Evolutionary conservation across 176 grass and related monocot species (phyloP).

Genomic region (Hyparrhenia diplandra): DNA sequence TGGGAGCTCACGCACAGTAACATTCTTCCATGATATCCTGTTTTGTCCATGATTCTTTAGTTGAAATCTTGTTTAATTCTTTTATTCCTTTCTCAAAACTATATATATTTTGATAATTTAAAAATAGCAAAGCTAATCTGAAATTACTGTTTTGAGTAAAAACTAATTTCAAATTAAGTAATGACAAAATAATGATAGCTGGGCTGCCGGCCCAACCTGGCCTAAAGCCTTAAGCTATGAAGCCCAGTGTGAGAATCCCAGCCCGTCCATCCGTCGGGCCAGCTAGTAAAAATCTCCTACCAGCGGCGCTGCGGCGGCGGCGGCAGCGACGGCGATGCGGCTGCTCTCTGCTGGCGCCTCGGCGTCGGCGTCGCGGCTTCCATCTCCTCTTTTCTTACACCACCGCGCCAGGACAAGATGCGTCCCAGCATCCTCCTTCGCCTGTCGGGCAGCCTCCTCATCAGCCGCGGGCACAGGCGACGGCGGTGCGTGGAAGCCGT

Average conservation of each 20-base stretch:
- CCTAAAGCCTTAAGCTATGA: background rate
- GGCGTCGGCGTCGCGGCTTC: slow-evolving; percentile 21
- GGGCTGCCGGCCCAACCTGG: background rate
- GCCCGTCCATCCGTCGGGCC: background rate
- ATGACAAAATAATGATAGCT: too few relatives aligned
- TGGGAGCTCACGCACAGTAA: too few relatives aligned
- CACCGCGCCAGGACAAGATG: slow-evolving; percentile 9
- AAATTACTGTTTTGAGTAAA: too few relatives aligned
- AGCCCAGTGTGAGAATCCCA: background rate
- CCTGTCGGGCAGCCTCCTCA: slow-evolving; percentile 38
- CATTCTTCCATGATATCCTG: too few relatives aligned
- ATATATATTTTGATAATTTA: too few relatives aligned
- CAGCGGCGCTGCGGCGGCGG: background rate
- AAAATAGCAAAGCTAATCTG: too few relatives aligned
- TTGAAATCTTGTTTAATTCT: too few relatives aligned
- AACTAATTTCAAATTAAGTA: too few relatives aligned
- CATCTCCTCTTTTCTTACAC: background rate
- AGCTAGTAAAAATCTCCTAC: background rate
- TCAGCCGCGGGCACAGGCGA: slow-evolving; percentile 34
- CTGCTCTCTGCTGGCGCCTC: slow-evolving; percentile 25
- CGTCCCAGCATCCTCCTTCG: slow-evolving; percentile 8
- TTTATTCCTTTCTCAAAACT: too few relatives aligned
- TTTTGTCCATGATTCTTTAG: too few relatives aligned
- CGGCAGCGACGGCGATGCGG: slow-evolving; percentile 34
- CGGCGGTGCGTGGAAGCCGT: slow-evolving; percentile 52